Evolutionary conservation across 352 stramenopile genomes (phyloP), one percentile per base, ranked within the genome.

Genomic region (Nothophytophthora sp.): DNA sequence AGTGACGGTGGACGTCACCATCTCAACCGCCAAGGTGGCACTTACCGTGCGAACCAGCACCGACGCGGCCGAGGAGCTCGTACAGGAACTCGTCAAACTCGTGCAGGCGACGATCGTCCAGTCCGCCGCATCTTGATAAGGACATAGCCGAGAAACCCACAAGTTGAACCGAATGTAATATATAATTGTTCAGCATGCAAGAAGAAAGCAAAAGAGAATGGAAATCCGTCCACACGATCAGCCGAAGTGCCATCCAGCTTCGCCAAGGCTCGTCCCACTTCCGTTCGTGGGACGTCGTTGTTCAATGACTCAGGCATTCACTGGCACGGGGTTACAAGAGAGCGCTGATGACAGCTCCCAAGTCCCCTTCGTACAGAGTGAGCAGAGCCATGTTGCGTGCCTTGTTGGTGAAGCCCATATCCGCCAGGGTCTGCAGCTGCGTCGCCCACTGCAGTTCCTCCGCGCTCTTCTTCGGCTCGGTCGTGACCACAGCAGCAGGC

Each of bases 351-450:
- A 92, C 81, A 25, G 67, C 68, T 27, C 81, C 73, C 39, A 94
- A 64, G 57, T 92, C 66, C 34, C 83, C 79, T 2, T 87, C 55
- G 59, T 87, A 54, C 39, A 75, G 58, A 19, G 68, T 66, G 10
- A 94, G 63, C 30, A 94, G 63, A 32, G 65, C 45, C 28, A 77
- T 49, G 60, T 86, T 90, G 56, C 58, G 68, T 9, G 71, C 36
- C 8, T 69, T 73, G 51, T 92, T 71, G 28, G 55, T 61, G 35
- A 93, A 93, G 24, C 83, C 81, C 83, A 93, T 93, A 28, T 88
- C 73, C 1, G 44, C 63, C 25, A 93, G 58, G 19, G 63, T 54
- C 35, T 73, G 52, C 33, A 90, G 63, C 29, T 84, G 53, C 18
- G 50, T 57, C 0, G 53, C 43, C 76, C 74, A 91, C 46, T 67